Evolutionary conservation across 257 asterid species (phyloP), one percentile per base, ranked within the genome.

Genomic region (Gentiana macrophylla): DNA sequence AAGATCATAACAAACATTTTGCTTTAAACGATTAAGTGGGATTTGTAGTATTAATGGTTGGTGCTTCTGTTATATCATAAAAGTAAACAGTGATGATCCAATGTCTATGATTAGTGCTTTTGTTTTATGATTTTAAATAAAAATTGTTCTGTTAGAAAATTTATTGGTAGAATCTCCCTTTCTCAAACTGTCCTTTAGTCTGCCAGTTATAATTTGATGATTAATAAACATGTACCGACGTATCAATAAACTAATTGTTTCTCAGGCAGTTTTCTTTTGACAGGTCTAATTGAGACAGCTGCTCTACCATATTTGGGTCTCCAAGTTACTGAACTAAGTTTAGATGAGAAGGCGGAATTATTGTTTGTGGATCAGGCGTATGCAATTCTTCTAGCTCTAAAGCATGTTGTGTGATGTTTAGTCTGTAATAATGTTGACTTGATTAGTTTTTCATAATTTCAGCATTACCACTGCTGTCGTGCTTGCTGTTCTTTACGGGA

Each of bases 211-310:
- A 38, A 7, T 35, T 6, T 37, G 12, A 24, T 58, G 24, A 56
- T 61, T 53, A 59, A 53, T 1, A 6, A 49, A 45, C 41, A 9
- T 24, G 37, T 54, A 8, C 52, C 54, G 59, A 47, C 60, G 36
- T 66, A 12, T 70, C 45, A 12, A 61, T 51, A 68, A 72, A 56
- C 94, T 82, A 69, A 90, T 79, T 64, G 46, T 77, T 72, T 57
- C 72, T 75, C 85, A 83, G 95, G 81, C 98, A 92, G 98, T 87
- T 88, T 85, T 77, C 84, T 79, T 84, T 84, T 92, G 96, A 83
- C 98, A 88, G 98, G 97, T 67, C 61, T 88, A 57, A 81, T 92
- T 44, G 98, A 85, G 83, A 71, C 94, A 53, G 89, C 81, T 56
- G 80, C 97, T 55, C 50, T 88, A 37, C 78, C 80, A 46, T 83